Percentiles rank a stretch among this genome's conserved stretches.
Conservation (phyloP, 192 early-diverging fungal genomes). For the Coemansia sp. region DNA sequence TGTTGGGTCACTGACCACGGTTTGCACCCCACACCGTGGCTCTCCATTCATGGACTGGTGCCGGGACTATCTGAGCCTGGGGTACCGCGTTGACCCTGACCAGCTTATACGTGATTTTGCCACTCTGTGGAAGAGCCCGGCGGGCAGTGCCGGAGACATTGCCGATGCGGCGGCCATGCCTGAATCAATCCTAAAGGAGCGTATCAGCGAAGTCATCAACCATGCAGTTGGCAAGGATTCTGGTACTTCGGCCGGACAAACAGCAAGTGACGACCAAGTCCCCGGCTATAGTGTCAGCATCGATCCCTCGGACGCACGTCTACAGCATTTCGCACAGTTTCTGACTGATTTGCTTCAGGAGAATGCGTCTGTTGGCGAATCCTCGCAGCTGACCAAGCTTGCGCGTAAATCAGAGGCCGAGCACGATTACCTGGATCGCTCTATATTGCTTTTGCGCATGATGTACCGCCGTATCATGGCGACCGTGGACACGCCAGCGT, state of each 20-base stretch:
- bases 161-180: slow-evolving; percentile 12
- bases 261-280: not conserved
- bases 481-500: slow-evolving; percentile 83
- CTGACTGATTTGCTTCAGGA: slow-evolving; percentile 40
- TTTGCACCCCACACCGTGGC: slow-evolving; percentile 94
- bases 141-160: not conserved
- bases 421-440: slow-evolving; percentile 34
- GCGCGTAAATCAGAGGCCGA: slow-evolving; percentile 22
- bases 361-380: slow-evolving; percentile 38
- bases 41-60: slow-evolving; percentile 94
- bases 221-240: slow-evolving; percentile 20
- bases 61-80: slow-evolving; percentile 81
- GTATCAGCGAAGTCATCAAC: slow-evolving; percentile 33
- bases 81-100: slow-evolving; percentile 56
- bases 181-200: slow-evolving; percentile 25
- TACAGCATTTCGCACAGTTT: slow-evolving; percentile 48
- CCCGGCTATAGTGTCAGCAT: slow-evolving; percentile 12
- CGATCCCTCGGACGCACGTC: slow-evolving; percentile 30
- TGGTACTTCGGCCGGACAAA: not conserved
- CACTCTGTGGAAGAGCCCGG: slow-evolving; percentile 29
- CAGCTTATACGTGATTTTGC: slow-evolving; percentile 53
- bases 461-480: slow-evolving; percentile 63
- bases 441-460: slow-evolving; percentile 41
- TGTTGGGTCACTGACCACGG: slow-evolving; percentile 82
- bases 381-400: slow-evolving; percentile 27